Conservation (phyloP, 805 yeast genomes). For the Pichia deserticola region DNA sequence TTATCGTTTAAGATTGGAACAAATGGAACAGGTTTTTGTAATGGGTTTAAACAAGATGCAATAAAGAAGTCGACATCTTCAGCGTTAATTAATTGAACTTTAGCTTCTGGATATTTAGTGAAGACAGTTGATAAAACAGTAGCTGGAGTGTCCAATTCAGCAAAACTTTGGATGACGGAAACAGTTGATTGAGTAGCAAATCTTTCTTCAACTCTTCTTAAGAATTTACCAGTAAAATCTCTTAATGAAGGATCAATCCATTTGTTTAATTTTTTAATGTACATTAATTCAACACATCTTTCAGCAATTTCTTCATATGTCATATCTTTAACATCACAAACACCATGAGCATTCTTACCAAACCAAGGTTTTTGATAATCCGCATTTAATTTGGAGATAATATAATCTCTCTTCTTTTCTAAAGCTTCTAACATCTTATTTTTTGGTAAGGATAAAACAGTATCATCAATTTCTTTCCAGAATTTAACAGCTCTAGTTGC, state of each 20-base stretch:
- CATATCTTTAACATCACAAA: conserved; percentile 90
- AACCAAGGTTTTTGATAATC: conserved; percentile 99
- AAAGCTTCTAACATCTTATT: conserved; percentile 76
- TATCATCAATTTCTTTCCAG: conserved; percentile 96
- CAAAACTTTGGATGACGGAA: conserved; percentile 69
- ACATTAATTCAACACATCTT: conserved; percentile 84
- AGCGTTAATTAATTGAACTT: conserved; percentile 78
- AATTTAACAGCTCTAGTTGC: conserved; percentile 96
- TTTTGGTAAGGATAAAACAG: conserved; percentile 87
- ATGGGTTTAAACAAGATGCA: conserved; percentile 70
- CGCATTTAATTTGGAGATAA: conserved; percentile 77
- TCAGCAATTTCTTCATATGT: conserved; percentile 86
- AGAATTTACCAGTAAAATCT: conserved; percentile 76
- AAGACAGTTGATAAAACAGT: conserved; percentile 53
- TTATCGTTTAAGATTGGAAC: conserved; percentile 92
- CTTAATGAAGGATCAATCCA: conserved; percentile 89
- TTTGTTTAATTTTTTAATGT: conserved; percentile 63
- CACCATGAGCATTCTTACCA: conserved; percentile 67
- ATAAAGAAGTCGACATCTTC: conserved; percentile 94
- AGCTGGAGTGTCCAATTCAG: conserved; percentile 63
- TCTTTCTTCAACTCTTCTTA: conserved; percentile 96
- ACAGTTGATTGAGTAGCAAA: conserved; percentile 51
- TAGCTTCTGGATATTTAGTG: conserved; percentile 64
- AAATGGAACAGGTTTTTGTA: conserved; percentile 96
- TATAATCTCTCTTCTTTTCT: conserved; percentile 75